phyloP scores from a whole-genome alignment of 2,329 filamentous ascomycete genomes.

The Sphaceloma murrayae region DNA sequence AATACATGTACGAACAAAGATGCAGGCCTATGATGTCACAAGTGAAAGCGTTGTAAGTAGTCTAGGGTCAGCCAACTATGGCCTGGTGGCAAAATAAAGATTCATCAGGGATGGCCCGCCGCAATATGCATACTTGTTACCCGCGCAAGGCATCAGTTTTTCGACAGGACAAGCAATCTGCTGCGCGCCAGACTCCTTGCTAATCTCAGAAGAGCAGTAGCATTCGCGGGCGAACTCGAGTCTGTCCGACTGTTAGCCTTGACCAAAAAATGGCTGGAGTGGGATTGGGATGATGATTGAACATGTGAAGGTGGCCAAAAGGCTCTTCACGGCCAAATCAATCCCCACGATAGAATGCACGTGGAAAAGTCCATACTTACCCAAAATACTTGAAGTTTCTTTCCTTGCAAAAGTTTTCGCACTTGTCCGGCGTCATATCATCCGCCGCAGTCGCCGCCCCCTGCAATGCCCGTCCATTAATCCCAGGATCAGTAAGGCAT shows the following conservation, averaged over 20 bases:
- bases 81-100: constrained; percentile 22
- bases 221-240: constrained; percentile 11
- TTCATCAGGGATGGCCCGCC: constrained; percentile 26
- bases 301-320: too few relatives aligned
- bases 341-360: too few relatives aligned
- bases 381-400: constrained; percentile 4
- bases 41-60: too few relatives aligned
- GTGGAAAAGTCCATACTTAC: background rate
- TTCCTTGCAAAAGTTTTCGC: background rate
- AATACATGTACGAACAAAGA: too few relatives aligned
- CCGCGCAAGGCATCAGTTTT: constrained; percentile 24
- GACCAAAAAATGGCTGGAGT: background rate
- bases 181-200: constrained; percentile 21
- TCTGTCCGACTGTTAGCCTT: background rate
- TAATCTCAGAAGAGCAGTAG: constrained; percentile 19
- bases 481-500: constrained; percentile 9
- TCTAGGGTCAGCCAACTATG: too few relatives aligned
- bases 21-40: too few relatives aligned
- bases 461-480: constrained; percentile 7
- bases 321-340: too few relatives aligned
- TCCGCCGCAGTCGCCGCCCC: background rate
- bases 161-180: constrained; percentile 20
- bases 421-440: constrained; percentile 17
- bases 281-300: too few relatives aligned
- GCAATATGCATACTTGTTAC: constrained; percentile 25